Conservation (phyloP, 208 protist genomes). For the Perkinsela sp. region DNA sequence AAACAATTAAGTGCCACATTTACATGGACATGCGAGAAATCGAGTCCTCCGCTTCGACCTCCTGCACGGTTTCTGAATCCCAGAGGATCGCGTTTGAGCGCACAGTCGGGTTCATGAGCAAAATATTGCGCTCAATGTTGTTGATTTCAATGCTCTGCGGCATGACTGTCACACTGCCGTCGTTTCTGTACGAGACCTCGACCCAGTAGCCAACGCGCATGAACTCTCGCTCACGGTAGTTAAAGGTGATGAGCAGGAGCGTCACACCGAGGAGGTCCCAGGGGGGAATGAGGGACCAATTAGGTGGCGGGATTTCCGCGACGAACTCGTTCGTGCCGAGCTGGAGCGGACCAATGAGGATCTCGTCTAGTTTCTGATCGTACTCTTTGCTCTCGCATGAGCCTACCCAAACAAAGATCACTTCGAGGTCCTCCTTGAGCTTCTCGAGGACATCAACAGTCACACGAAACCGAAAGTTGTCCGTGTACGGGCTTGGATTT, state of each 20-base stretch:
- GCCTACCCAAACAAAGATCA: conserved; percentile 88
- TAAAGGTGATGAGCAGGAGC: conserved; percentile 78
- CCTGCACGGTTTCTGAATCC: conserved; percentile 6
- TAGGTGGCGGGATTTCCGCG: conserved; percentile 69
- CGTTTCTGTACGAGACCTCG: conserved; percentile 71
- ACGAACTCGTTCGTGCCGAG: conserved; percentile 72
- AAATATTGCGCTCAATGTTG: conserved; percentile 17
- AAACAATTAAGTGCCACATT: too few relatives aligned
- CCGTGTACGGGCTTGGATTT: conserved; percentile 30
- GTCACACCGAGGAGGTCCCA: conserved; percentile 79
- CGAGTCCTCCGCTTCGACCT: not conserved
- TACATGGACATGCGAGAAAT: too few relatives aligned
- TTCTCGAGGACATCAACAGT: conserved; percentile 19
- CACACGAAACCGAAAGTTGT: conserved; percentile 31
- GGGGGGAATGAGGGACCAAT: conserved; percentile 51
- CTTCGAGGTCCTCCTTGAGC: conserved; percentile 63
- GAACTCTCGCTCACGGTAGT: conserved; percentile 78
- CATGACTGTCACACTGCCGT: conserved; percentile 11
- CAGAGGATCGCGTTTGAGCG: conserved; percentile 22
- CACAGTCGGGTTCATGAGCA: conserved; percentile 17
- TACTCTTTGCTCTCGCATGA: conserved; percentile 63
- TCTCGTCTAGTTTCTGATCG: conserved; percentile 83
- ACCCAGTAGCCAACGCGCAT: conserved; percentile 86
- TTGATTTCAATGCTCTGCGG: conserved; percentile 10
- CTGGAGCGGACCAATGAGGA: conserved; percentile 78